Conservation (phyloP, 2,329 filamentous ascomycete species). For the Colletotrichum ledebouriae region DNA sequence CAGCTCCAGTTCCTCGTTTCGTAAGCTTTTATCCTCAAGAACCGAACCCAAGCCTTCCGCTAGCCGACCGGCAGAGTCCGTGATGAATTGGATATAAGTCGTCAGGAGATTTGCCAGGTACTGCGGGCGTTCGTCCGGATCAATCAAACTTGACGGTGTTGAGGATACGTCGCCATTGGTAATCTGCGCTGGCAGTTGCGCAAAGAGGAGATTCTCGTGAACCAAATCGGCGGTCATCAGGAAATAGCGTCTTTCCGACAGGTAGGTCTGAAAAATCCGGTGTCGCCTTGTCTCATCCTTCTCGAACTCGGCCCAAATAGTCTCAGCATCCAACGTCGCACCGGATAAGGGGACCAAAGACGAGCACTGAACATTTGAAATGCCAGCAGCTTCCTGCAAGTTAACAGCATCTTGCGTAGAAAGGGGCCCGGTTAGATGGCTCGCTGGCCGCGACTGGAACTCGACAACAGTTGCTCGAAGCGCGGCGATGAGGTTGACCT, state of each 20-base stretch:
- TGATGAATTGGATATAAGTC: constrained; percentile 62
- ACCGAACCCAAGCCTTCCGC: constrained; percentile 64
- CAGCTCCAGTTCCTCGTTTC: constrained; percentile 66
- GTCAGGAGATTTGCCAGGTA: constrained; percentile 61
- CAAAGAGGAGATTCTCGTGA: constrained; percentile 63
- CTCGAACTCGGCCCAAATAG: constrained; percentile 71
- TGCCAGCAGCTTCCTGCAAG: constrained; percentile 79
- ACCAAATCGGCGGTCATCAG: constrained; percentile 73
- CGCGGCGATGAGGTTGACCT: constrained; percentile 85
- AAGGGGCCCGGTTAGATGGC: constrained; percentile 77
- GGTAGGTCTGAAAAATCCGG: constrained; percentile 78
- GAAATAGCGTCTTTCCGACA: constrained; percentile 78
- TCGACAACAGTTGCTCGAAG: constrained; percentile 85
- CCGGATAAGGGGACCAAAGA: constrained; percentile 68
- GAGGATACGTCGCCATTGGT: constrained; percentile 26
- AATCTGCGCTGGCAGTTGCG: constrained; percentile 45
- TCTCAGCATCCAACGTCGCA: constrained; percentile 65
- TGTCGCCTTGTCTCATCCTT: constrained; percentile 72
- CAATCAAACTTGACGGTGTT: constrained; percentile 12
- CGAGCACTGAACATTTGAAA: constrained; percentile 70
- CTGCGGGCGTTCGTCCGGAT: constrained; percentile 43
- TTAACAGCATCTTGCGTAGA: constrained; percentile 84
- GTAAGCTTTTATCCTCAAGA: constrained; percentile 62
- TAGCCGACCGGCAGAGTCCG: constrained; percentile 63
- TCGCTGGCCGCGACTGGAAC: constrained; percentile 83